phyloP scores from a whole-genome alignment of 1,284 basidiomycete genomes.

The Ceratorhiza oryzae-sativae region DNA sequence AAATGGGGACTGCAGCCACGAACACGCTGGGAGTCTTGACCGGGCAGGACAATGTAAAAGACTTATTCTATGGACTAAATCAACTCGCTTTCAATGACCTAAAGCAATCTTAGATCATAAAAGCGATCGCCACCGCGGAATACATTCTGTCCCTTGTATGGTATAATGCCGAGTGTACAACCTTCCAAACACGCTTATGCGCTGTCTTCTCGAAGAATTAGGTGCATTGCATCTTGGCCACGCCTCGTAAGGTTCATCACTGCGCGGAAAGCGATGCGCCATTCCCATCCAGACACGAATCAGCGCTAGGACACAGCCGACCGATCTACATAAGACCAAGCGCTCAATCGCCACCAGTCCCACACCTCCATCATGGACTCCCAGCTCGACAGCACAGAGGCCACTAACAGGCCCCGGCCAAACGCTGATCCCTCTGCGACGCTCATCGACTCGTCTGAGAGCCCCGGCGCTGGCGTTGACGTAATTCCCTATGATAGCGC shows the following conservation, averaged over 20 bases:
- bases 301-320: constrained; percentile 10
- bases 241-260: neutral
- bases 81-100: too few relatives aligned
- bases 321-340: neutral
- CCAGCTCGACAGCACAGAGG: neutral
- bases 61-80: too few relatives aligned
- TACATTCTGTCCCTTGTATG: too few relatives aligned
- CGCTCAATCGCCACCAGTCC: neutral
- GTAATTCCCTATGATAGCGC: neutral
- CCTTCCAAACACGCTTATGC: neutral
- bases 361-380: constrained; percentile 7
- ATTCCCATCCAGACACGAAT: neutral
- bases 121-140: too few relatives aligned
- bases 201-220: neutral
- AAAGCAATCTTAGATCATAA: too few relatives aligned
- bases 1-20: constrained; percentile 56
- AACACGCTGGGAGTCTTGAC: constrained; percentile 44
- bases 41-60: neutral
- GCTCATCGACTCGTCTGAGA: neutral
- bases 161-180: neutral
- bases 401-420: neutral
- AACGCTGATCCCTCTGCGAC: neutral
- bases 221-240: neutral
- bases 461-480: neutral
- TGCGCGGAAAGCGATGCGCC: neutral